Evolutionary conservation across 768 basidiomycete species (phyloP).

Genomic region (Xerocomellus intermedius): DNA sequence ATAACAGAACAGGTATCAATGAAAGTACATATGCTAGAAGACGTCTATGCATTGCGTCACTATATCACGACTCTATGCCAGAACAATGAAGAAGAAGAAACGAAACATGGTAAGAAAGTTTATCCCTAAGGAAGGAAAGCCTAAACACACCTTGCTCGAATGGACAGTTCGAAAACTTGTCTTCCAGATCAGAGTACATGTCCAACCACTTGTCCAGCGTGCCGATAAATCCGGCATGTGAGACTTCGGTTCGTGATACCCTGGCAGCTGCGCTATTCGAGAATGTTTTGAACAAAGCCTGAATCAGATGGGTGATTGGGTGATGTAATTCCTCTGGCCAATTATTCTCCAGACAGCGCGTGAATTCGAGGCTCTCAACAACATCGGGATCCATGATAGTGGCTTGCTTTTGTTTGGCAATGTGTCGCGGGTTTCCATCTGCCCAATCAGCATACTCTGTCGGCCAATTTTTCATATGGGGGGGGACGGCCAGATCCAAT

Average conservation of each 20-base stretch:
- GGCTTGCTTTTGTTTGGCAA: not conserved
- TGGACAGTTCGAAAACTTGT: slow-evolving; percentile 1
- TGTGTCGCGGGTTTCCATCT: not conserved
- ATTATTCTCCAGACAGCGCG: not conserved
- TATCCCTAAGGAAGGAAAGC: too few relatives aligned
- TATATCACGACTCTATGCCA: not conserved
- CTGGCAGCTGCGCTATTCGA: not conserved
- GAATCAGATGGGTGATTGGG: not conserved
- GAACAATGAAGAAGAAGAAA: too few relatives aligned
- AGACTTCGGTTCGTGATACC: not conserved
- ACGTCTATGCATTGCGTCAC: too few relatives aligned
- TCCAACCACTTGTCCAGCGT: not conserved
- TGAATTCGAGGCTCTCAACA: too few relatives aligned
- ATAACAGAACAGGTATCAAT: too few relatives aligned
- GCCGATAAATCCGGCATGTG: not conserved
- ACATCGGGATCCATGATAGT: not conserved
- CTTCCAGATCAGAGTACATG: not conserved
- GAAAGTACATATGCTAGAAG: too few relatives aligned
- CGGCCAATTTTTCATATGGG: not conserved
- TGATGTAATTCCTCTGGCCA: not conserved
- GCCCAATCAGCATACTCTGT: not conserved
- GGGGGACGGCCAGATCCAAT: not conserved
- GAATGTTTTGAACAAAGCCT: not conserved
- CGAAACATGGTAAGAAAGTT: not conserved
- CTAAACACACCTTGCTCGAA: not conserved